Base-by-base conservation (phyloP, 192 early-diverging fungal species). In the Powellomyces hirtus region DNA sequence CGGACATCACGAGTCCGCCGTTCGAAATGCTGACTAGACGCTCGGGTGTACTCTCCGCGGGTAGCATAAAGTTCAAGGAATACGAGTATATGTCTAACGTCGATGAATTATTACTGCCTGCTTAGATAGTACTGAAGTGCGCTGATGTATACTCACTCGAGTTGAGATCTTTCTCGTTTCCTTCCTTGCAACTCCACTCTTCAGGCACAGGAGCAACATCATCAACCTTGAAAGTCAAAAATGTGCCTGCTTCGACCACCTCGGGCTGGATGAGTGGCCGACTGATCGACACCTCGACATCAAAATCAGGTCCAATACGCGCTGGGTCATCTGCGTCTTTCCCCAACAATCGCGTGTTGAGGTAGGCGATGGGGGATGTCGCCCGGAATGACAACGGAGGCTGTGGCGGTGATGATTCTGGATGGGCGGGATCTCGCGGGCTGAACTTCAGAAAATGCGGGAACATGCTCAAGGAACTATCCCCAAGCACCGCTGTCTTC, bases 181-280 rank as follows among this genome's bases (percentile, higher is more conserved):
- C 81, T 45, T 87, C 85, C 65, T 81, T 85, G 13, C 83, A 55
- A 7, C 70, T 80, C 85, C 85, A 87, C 52, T 87, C 85, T 29
- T 87, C 85, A 1, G 85, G 85, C 6, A 84, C 79, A 31, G 85
- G 85, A 37, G 62, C 71, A 46, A 83, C 38, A 38, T 84, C 83
- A 13, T 78, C 75, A n/a, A 83, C 49, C 34, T 68, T 67, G 37
- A 87, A 33, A 22, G 66, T 72, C 20, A 85, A 50, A 45, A 85
- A 87, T 33, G 76, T 84, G 44, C 83, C 81, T 13, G 65, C 67
- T 29, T 77, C 81, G 27, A 81, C 69, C 18, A 79, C 57, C 24
- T 82, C 79, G 0, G 81, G 75, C 13, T 59, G 38, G 24, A 87
- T 68, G 33, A 87, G 53, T 7, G 78, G 79, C 26, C 64, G 36